Base-by-base conservation (phyloP, 495 filamentous ascomycete species). In the Penicillium soppii region DNA sequence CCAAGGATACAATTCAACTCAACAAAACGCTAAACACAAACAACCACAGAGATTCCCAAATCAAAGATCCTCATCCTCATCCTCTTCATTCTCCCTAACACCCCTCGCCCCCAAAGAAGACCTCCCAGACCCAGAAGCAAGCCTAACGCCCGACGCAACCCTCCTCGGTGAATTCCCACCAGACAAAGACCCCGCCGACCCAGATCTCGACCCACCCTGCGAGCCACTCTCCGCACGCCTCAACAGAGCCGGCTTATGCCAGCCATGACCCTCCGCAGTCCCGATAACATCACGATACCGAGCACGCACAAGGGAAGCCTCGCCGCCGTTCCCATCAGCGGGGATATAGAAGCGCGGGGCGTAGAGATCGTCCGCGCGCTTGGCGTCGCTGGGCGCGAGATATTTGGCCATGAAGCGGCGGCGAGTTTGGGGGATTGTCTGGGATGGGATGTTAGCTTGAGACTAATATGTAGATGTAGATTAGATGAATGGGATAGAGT, bases 351-450 rank as follows among this genome's bases (percentile, higher is more conserved):
- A 68, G 15, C 63, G 57, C 10, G 64, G 63, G 4, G 57, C 63
- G 30, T 64, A 63, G 12, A 71, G 53, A 4, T 66, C 56, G 13
- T 67, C 61, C 29, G 68, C 68, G n/a, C 52, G 33, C 7, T 47
- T 33, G 1, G 59, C 57, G 50, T 71, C 62, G 8, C 64, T 60
- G 7, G 67, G 58, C 7, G 67, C 58, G 42, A 75, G 54, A 2
- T 73, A 50, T 41, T 66, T 69, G 2, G 69, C 57, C 30, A 63
- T 53, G 51, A 75, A 73, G 38, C 63, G 65, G 26, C 70, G 68
- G 37, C 69, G 68, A 23, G 69, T 64, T 65, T 72, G 68, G 3
- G 72, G 71, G 52, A 75, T 59, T 48, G 72, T 69, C 68, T 69
- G 37, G 27, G 1, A 49, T 45, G 15, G 27, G 21, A 30, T 21